Evolutionary conservation across 371 early-diverging fungal species (phyloP), one percentile per base, ranked within the genome.

Genomic region (Mortierella sp.): DNA sequence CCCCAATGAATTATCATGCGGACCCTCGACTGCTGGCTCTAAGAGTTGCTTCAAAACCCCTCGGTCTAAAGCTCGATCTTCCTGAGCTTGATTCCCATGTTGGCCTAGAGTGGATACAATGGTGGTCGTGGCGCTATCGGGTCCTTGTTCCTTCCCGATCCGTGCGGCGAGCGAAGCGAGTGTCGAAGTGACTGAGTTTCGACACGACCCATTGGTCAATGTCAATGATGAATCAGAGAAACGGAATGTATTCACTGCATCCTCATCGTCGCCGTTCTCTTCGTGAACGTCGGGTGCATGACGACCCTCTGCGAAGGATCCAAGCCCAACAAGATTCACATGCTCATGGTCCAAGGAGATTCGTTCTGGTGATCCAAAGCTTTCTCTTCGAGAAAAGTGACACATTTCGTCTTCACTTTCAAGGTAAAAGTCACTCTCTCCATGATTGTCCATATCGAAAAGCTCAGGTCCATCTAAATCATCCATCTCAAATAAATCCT

Each of bases 211-310:
- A 19, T 71, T 59, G n/a, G 60, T 50, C 11, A 70, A 60, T 18
- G 71, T 70, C n/a, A 44, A 64, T 2, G 71, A 70, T 11, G 71
- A 70, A 25, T 61, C 71, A n/a, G 72, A 65, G 50, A 64, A 28
- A 11, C 62, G 60, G 4, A 50, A 60, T 11, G 48, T 48, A 21
- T 47, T 60, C 9, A 4, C 37, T 46, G 12, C 26, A 18, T 1
- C n/a, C n/a, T n/a, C 12, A 7, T 62, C 57, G 48, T 23, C 12
- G 3, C 48, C 47, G 26, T 46, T 18, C 47, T 43, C 43, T n/a
- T 51, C 26, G 5, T 28, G 48, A n/a, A 45, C 47, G n/a, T 15
- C 55, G 1, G 26, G 30, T 21, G 59, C 25, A 23, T 7, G 9
- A 16, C 19, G 64, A n/a, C 16, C 43, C 48, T 59, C 60, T 45